Conservation (phyloP, 2,329 filamentous ascomycete genomes). For the Daldinia sp. region DNA sequence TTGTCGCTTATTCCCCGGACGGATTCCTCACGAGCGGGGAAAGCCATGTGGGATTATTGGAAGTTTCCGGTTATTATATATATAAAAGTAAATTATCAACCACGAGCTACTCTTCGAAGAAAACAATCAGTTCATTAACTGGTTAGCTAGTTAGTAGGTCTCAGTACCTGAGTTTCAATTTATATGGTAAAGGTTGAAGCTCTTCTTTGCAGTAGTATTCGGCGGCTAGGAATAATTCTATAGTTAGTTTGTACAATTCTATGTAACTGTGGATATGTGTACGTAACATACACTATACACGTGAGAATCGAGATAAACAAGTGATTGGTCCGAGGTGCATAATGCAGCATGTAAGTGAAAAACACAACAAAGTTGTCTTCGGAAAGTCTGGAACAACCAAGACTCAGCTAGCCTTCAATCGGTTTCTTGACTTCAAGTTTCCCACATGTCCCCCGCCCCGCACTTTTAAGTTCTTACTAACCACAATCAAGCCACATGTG, state of each 20-base stretch:
- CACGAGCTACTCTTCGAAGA: neutral
- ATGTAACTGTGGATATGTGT: neutral
- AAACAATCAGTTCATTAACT: neutral
- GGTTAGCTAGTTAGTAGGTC: neutral
- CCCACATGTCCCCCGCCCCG: slow-evolving; percentile 17
- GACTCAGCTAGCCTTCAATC: slow-evolving; percentile 19
- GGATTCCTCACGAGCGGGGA: slow-evolving; percentile 27
- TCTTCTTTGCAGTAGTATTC: neutral
- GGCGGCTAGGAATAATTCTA: neutral
- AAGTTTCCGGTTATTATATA: neutral
- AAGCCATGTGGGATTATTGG: slow-evolving; percentile 23
- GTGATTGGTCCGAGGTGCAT: neutral
- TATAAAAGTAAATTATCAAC: neutral
- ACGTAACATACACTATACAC: neutral
- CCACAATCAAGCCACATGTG: slow-evolving; percentile 25
- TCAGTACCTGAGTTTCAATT: neutral
- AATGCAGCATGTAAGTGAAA: neutral
- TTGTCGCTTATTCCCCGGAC: slow-evolving; percentile 33
- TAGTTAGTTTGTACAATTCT: neutral
- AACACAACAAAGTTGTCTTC: neutral
- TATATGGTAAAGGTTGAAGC: neutral
- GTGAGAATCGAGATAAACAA: neutral
- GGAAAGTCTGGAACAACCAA: slow-evolving; percentile 2
- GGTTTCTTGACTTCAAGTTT: neutral
- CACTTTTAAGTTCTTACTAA: slow-evolving; percentile 21